Evolutionary conservation across 257 asterid genomes (phyloP).

Genomic region (Rubia yunnanensis): DNA sequence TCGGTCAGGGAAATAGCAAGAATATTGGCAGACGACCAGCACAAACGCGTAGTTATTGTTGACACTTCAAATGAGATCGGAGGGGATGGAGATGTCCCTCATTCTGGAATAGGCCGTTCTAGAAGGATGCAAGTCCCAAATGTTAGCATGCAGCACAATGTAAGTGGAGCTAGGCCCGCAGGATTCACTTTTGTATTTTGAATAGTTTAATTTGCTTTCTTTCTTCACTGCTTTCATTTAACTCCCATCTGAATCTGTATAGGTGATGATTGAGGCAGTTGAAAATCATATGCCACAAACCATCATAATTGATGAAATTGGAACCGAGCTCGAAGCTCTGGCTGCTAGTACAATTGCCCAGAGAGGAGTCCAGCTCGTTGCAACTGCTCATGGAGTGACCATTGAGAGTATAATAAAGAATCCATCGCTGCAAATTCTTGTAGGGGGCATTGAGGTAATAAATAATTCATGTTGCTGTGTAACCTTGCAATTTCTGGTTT

Average conservation of each 20-base stretch:
- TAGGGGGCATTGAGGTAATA: constrained; percentile 96
- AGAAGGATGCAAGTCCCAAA: constrained; percentile 99
- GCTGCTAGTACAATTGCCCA: constrained; percentile 98
- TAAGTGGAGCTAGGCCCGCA: constrained; percentile 23
- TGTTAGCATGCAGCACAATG: constrained; percentile 93
- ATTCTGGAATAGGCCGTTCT: constrained; percentile 95
- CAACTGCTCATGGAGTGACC: constrained; percentile 90
- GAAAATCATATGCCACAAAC: constrained; percentile 98
- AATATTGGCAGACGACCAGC: constrained; percentile 84
- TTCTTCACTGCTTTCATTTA: background rate
- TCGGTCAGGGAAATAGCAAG: constrained; percentile 84
- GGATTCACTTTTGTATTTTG: background rate
- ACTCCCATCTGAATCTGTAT: constrained; percentile 8
- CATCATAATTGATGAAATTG: constrained; percentile 93
- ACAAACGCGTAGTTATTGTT: constrained; percentile 86
- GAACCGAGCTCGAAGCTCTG: constrained; percentile 93
- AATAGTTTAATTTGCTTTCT: background rate
- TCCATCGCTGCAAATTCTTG: constrained; percentile 86
- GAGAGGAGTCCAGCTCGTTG: constrained; percentile 99
- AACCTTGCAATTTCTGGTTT: background rate
- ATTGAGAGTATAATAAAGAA: constrained; percentile 85
- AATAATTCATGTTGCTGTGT: constrained; percentile 5
- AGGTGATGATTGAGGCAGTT: constrained; percentile 99
- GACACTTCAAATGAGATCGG: constrained; percentile 98
- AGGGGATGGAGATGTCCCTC: constrained; percentile 97